Conservation (phyloP, 2,329 filamentous ascomycete species). For the Pyricularia sp. region DNA sequence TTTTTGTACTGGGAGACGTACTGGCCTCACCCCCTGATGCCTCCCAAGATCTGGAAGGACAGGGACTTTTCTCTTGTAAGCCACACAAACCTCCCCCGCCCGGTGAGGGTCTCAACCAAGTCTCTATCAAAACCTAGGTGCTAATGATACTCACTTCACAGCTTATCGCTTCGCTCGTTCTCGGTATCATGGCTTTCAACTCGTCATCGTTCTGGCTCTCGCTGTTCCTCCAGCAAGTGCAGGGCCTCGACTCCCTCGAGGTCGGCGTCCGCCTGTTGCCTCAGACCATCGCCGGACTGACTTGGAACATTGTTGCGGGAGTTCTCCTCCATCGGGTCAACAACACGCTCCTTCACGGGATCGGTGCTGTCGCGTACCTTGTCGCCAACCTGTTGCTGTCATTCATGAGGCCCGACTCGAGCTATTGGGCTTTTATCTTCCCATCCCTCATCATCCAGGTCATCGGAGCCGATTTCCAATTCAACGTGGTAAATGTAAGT, state of each 20-base stretch:
- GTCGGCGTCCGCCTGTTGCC: conserved; percentile 57
- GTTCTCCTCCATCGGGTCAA: conserved; percentile 52
- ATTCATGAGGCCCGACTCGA: conserved; percentile 42
- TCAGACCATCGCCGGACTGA: conserved; percentile 52
- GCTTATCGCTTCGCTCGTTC: conserved; percentile 45
- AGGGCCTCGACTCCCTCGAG: conserved; percentile 40
- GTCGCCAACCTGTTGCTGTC: conserved; percentile 40
- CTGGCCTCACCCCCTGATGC: conserved; percentile 39
- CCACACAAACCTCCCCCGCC: background rate
- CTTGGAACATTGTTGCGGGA: conserved; percentile 55
- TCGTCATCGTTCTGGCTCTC: conserved; percentile 53
- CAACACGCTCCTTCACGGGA: conserved; percentile 51
- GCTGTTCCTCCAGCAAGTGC: conserved; percentile 54
- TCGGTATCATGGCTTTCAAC: conserved; percentile 56
- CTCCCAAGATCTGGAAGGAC: conserved; percentile 48
- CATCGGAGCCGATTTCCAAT: conserved; percentile 59
- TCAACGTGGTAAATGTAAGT: conserved; percentile 58
- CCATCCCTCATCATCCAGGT: conserved; percentile 51
- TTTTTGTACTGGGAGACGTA: conserved; percentile 57
- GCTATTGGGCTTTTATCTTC: conserved; percentile 59
- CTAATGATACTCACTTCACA: conserved; percentile 13
- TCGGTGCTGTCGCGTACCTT: conserved; percentile 29
- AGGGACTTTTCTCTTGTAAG: conserved; percentile 53
- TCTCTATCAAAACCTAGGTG: background rate
- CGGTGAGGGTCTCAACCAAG: too few species aligned